These are phyloP conservation scores for Saccharomycodes ludwigii DNA, from an alignment of 805 yeast species.

Conservation along the genomic window DNA sequence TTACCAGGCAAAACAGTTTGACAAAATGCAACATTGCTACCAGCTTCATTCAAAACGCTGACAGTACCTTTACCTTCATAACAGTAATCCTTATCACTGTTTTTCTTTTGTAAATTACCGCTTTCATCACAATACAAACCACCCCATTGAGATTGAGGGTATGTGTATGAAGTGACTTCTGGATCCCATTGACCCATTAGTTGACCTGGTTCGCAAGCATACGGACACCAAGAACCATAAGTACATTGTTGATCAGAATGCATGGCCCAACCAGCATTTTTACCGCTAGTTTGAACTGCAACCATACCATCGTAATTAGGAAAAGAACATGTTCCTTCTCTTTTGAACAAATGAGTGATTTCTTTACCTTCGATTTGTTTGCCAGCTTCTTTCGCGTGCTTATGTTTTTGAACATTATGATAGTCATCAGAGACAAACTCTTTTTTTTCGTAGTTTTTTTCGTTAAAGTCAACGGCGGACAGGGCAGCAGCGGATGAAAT, in stretches of 20 bases:
- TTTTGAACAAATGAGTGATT: slow-evolving; percentile 16
- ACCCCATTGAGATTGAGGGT: slow-evolving; percentile 73
- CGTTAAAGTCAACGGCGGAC: too few relatives aligned
- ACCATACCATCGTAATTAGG: slow-evolving; percentile 61
- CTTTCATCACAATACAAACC: slow-evolving; percentile 66
- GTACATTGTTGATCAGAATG: slow-evolving; percentile 61
- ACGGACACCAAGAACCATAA: slow-evolving; percentile 78
- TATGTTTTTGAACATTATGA: slow-evolving; percentile 11
- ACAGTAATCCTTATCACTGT: slow-evolving; percentile 48
- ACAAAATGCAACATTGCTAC: slow-evolving; percentile 63
- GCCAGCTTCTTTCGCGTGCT: slow-evolving; percentile 11
- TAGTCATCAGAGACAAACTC: too few relatives aligned
- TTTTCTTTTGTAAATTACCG: slow-evolving; percentile 56
- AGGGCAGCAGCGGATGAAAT: too few relatives aligned
- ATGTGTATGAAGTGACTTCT: slow-evolving; percentile 52
- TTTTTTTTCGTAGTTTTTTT: too few relatives aligned
- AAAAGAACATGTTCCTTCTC: slow-evolving; percentile 45
- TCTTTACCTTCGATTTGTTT: slow-evolving; percentile 18
- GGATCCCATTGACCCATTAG: slow-evolving; percentile 87
- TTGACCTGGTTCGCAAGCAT: slow-evolving; percentile 84
- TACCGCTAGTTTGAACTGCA: slow-evolving; percentile 42
- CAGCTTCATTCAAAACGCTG: slow-evolving; percentile 43
- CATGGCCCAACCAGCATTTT: slow-evolving; percentile 82
- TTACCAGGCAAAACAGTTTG: slow-evolving; percentile 92
- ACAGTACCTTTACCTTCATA: slow-evolving; percentile 69